Base-by-base conservation (phyloP, 2,329 filamentous ascomycete genomes). In the Aspergillus sp. region DNA sequence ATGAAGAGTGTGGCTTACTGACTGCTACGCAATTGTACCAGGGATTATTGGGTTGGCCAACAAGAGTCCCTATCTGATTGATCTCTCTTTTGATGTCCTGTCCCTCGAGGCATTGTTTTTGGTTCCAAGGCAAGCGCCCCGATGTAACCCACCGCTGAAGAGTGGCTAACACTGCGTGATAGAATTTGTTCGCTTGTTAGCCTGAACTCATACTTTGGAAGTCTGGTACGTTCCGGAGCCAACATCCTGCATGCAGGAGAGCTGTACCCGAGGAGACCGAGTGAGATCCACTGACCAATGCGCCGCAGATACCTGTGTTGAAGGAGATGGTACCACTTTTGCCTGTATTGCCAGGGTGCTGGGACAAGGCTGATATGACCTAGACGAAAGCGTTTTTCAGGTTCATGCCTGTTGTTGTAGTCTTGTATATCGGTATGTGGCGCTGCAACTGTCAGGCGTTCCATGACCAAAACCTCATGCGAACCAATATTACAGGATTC, bases 81-180 rank as follows among this genome's bases (percentile, higher is more conserved):
- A 94, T 55, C 78, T 87, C 3, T 87, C 91, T 1, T 97, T 96
- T 68, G 90, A 97, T 65, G 86, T 97, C n/a, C 77, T 97, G 19
- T 88, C 91, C 0, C 78, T 97, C 13, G 90, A 96, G 70, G 92
- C 91, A 0, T 79, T 97, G 9, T 93, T 97, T 69, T 86, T 97
- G 71, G 88, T 96, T 17, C 92, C 92, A 40, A 78, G 84, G 76
- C 79, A 63, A 60, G 69, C 49, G 7, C 25, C 6, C 25, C 7
- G 2, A 3, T 7, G 9, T 29, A 11, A 29, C 25, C 25, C 3
- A 10, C 7, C 9, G 25, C 25, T 25, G 25, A 29, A 11, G 25
- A 7, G 11, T 19, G 51, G 20, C 61, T 69, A 54, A 64, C 58
- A 50, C 43, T 38, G 50, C 23, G 31, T 16, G 50, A 56, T 56